Conservation (phyloP, 2,329 filamentous ascomycete species). For the Coniochaeta sp. region DNA sequence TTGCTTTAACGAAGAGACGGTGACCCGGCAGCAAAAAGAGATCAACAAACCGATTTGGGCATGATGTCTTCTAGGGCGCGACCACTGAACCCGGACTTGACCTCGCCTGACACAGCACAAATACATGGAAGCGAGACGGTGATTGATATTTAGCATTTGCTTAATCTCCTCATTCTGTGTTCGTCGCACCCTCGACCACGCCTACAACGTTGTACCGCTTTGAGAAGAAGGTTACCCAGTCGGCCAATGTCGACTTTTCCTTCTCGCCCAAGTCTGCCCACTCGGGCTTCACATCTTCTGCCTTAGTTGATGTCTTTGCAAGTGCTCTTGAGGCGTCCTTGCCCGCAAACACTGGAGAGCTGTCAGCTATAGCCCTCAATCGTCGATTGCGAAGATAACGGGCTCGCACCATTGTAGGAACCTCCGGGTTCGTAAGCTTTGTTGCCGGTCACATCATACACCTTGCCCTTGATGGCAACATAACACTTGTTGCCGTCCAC, state of each 20-base stretch:
- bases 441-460: conserved; percentile 92
- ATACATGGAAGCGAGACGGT: not conserved
- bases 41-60: too few relatives aligned
- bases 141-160: not conserved
- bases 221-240: conserved; percentile 95
- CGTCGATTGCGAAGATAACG: not conserved
- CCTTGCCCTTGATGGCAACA: conserved; percentile 72
- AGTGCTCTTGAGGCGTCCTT: conserved; percentile 94
- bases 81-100: too few relatives aligned
- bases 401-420: conserved; percentile 67
- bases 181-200: conserved; percentile 52
- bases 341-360: conserved; percentile 76
- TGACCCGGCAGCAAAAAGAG: too few relatives aligned
- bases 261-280: conserved; percentile 80
- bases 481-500: conserved; percentile 57
- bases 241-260: conserved; percentile 75
- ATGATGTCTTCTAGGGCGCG: too few relatives aligned
- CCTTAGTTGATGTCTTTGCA: conserved; percentile 77
- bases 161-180: conserved; percentile 31
- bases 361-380: not conserved
- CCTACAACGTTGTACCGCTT: conserved; percentile 94
- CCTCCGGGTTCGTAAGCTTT: conserved; percentile 76
- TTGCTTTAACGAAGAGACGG: too few relatives aligned
- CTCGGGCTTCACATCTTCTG: conserved; percentile 73
- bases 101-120: not conserved